Conservation (phyloP, 1,284 basidiomycete species). For the Puccinia novopanici region DNA sequence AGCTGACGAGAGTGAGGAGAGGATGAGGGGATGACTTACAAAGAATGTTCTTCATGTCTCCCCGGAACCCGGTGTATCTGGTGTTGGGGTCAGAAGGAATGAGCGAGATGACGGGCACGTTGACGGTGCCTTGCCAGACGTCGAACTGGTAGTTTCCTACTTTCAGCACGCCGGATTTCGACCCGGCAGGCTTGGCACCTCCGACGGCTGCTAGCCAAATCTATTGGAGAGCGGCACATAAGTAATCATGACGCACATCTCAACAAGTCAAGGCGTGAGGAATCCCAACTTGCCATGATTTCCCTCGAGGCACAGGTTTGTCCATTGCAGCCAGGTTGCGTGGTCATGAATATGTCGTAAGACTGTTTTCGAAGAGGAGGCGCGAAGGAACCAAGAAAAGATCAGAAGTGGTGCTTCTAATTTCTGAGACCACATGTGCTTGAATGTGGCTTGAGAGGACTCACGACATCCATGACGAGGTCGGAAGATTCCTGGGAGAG, state of each 20-base stretch:
- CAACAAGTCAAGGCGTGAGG: not conserved
- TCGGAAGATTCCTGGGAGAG: not conserved
- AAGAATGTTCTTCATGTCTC: not conserved
- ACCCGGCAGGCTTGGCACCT: constrained; percentile 4
- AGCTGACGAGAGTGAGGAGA: not conserved
- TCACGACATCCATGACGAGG: constrained; percentile 13
- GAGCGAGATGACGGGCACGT: constrained; percentile 10
- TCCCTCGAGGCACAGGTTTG: constrained; percentile 25
- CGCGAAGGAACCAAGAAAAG: not conserved
- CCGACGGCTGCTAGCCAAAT: constrained; percentile 4
- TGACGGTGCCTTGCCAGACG: constrained; percentile 1
- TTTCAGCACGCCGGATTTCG: not conserved
- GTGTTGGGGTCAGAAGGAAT: not conserved
- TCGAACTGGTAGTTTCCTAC: constrained; percentile 11
- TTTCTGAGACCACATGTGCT: not conserved
- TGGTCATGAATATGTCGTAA: constrained; percentile 10
- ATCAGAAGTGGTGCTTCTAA: not conserved
- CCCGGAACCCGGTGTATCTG: constrained; percentile 1
- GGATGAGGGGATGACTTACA: not conserved
- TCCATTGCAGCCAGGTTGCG: not conserved
- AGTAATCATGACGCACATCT: not conserved
- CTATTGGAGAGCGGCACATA: not conserved
- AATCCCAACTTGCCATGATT: not conserved
- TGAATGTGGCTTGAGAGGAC: not conserved
- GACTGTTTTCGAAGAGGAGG: not conserved